phyloP scores from a whole-genome alignment of 1,284 basidiomycete genomes.

The Melampsora larici-populina region DNA sequence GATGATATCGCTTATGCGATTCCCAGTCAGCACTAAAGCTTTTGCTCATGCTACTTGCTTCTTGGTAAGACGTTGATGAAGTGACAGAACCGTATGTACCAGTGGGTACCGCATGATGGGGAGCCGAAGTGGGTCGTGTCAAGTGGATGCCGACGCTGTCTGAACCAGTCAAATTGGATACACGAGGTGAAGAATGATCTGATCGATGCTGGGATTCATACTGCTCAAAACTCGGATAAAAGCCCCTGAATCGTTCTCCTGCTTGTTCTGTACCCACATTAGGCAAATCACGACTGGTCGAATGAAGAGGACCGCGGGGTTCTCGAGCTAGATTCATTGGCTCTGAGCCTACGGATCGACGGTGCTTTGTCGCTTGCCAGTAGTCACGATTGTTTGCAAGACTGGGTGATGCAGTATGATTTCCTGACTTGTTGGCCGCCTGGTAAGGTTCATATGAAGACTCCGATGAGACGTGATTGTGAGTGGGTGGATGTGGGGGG shows the following conservation, averaged over 20 bases:
- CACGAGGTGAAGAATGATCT: no score
- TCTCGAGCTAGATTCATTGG: neutral
- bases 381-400: neutral
- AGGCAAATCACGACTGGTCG: neutral
- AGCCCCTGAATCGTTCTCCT: no score
- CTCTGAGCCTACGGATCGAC: neutral
- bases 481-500: neutral
- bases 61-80: no score
- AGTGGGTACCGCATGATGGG: no score
- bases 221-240: neutral
- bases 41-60: no score
- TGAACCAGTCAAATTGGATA: no score
- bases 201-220: neutral
- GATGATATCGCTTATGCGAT: no score
- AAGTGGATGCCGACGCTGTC: no score
- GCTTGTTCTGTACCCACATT: neutral
- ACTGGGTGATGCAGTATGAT: neutral
- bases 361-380: neutral
- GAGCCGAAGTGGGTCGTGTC: no score
- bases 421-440: neutral
- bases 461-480: neutral
- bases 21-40: no score
- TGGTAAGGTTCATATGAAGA: neutral
- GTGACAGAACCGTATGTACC: no score
- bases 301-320: neutral